Evolutionary conservation across 2,329 filamentous ascomycete genomes (phyloP).

Genomic region (Chaetomiaceae sp.): DNA sequence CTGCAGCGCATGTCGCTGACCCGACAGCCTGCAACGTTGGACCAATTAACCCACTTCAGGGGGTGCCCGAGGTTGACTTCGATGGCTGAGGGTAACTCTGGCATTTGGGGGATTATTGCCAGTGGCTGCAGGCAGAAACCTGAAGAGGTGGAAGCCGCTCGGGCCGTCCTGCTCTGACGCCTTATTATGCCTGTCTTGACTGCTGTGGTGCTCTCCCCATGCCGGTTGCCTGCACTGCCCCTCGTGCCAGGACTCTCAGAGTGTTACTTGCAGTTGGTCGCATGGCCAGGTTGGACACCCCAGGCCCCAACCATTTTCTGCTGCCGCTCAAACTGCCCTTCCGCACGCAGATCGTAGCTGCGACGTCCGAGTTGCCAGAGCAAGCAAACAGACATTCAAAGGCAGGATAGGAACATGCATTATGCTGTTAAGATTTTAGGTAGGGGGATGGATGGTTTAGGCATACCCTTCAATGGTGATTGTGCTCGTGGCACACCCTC

Average conservation of each 20-base stretch:
- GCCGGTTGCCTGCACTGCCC: conserved; percentile 14
- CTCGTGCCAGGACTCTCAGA: conserved; percentile 15
- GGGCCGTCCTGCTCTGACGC: conserved; percentile 11
- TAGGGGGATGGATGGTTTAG: conserved; percentile 20
- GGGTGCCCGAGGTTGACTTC: conserved; percentile 5
- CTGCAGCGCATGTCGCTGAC: neutral
- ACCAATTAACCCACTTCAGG: conserved; percentile 14
- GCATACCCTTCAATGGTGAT: conserved; percentile 24
- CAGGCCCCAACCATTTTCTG: conserved; percentile 7
- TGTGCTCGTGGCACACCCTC: conserved; percentile 8
- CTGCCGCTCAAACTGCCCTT: conserved; percentile 21
- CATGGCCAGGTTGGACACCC: conserved; percentile 10
- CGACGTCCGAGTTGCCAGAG: conserved; percentile 17
- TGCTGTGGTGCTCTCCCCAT: conserved; percentile 18
- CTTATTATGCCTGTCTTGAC: conserved; percentile 7
- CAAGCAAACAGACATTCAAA: conserved; percentile 17
- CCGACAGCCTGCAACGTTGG: conserved; percentile 11
- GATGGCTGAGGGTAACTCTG: conserved; percentile 6
- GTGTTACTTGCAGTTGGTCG: conserved; percentile 20
- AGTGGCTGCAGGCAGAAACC: conserved; percentile 10
- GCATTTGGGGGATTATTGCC: conserved; percentile 19
- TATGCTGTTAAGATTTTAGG: conserved; percentile 15
- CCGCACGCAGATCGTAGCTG: conserved; percentile 18
- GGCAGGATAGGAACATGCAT: conserved; percentile 18
- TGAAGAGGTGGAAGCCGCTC: conserved; percentile 9